Evolutionary conservation across 306 rosid species (phyloP).

Genomic region (Prosopis cineraria): DNA sequence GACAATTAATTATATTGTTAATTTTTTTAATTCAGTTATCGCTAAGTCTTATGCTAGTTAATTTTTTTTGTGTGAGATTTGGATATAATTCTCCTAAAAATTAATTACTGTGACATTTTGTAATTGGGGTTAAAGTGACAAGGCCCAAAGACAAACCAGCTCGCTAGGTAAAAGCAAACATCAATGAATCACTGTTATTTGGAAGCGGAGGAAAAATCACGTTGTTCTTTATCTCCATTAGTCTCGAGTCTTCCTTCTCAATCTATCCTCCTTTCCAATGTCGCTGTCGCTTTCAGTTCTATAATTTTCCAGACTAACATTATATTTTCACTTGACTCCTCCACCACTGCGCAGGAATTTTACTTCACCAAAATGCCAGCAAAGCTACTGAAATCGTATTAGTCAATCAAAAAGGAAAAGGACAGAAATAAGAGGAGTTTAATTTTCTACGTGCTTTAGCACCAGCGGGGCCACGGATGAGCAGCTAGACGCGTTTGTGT

Average conservation of each 20-base stretch:
- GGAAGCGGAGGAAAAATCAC: background rate
- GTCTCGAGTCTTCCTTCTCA: background rate
- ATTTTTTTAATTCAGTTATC: too few species aligned
- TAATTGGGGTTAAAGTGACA: too few species aligned
- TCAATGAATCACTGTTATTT: conserved; percentile 11
- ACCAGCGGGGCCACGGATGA: background rate
- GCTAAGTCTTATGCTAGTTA: too few species aligned
- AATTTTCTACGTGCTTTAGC: background rate
- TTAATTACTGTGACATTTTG: too few species aligned
- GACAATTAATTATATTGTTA: too few species aligned
- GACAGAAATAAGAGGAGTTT: background rate
- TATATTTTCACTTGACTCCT: background rate
- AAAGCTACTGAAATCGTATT: background rate
- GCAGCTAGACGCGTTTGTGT: conserved; percentile 7
- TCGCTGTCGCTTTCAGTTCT: background rate
- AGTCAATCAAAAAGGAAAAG: background rate
- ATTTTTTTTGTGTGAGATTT: too few species aligned
- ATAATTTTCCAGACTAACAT: background rate
- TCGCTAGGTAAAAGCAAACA: too few species aligned
- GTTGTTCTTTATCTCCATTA: too few species aligned
- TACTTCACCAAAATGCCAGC: background rate
- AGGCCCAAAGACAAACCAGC: too few species aligned
- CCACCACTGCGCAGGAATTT: background rate
- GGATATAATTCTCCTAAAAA: too few species aligned
- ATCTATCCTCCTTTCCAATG: background rate